Conservation (phyloP, 495 filamentous ascomycete species). For the Apiosordaria backusii region DNA sequence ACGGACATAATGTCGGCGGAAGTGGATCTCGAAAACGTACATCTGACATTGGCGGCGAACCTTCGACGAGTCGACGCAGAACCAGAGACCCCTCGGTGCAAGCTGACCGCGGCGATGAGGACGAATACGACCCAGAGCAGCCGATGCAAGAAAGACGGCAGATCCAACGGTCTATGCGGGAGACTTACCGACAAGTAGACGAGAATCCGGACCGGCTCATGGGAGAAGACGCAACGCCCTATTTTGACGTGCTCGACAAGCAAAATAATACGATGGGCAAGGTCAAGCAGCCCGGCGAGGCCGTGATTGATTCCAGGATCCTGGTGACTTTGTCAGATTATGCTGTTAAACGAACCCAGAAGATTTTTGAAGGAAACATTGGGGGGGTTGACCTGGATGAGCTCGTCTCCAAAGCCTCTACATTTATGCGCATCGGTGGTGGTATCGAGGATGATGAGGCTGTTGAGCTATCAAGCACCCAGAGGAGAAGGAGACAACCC, state of each 20-base stretch:
- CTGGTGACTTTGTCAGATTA: conserved; percentile 76
- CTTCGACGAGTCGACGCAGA: conserved; percentile 36
- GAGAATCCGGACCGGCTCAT: conserved; percentile 69
- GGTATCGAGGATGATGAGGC: conserved; percentile 42
- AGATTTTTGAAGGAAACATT: conserved; percentile 64
- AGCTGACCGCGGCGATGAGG: conserved; percentile 27
- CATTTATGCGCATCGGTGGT: conserved; percentile 70
- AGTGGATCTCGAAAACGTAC: conserved; percentile 40
- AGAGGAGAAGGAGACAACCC: conserved; percentile 39
- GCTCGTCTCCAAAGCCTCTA: conserved; percentile 87
- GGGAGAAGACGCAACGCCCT: conserved; percentile 46
- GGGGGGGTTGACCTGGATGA: conserved; percentile 85
- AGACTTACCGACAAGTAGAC: conserved; percentile 62
- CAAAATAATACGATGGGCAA: conserved; percentile 61
- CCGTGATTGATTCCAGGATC: conserved; percentile 81
- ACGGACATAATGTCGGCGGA: neutral
- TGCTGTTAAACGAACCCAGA: conserved; percentile 66
- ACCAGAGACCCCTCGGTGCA: conserved; percentile 34
- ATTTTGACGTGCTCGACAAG: conserved; percentile 53
- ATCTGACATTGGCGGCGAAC: conserved; percentile 43
- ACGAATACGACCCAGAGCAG: conserved; percentile 84
- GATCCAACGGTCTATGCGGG: conserved; percentile 64
- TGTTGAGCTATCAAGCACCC: conserved; percentile 44
- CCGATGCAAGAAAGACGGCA: conserved; percentile 70
- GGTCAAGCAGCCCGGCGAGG: conserved; percentile 91